phyloP scores from a whole-genome alignment of 768 basidiomycete species.

The Tylopilus balloui region DNA sequence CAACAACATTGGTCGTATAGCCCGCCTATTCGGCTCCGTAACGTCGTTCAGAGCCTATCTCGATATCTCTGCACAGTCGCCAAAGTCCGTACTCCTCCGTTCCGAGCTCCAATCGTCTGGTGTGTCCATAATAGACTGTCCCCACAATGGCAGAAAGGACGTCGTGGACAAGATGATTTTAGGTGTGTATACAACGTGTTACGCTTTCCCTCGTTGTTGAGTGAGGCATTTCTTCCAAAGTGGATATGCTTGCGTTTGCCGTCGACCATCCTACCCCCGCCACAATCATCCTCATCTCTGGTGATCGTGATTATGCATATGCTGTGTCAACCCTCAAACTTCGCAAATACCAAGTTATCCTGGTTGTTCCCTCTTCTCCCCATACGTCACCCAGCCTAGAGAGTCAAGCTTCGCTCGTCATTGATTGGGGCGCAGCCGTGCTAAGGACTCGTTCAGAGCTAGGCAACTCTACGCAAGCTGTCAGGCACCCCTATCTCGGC shows the following conservation, averaged over 20 bases:
- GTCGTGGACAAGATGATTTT: constrained; percentile 49
- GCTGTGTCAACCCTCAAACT: constrained; percentile 54
- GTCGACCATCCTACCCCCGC: constrained; percentile 52
- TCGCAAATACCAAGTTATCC: constrained; percentile 48
- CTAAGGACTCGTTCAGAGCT: constrained; percentile 30
- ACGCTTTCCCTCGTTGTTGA: neutral
- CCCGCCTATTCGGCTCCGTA: constrained; percentile 44
- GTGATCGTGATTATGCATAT: constrained; percentile 65
- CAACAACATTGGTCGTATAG: constrained; percentile 41
- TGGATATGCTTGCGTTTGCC: constrained; percentile 65
- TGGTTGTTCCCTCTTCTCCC: constrained; percentile 41
- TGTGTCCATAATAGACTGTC: constrained; percentile 37
- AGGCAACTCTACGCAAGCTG: neutral
- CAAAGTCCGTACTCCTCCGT: constrained; percentile 33
- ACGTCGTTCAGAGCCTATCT: constrained; percentile 52
- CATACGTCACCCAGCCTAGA: constrained; percentile 43
- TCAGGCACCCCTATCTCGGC: constrained; percentile 28
- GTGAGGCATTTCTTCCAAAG: constrained; percentile 31
- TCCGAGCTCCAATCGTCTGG: constrained; percentile 45
- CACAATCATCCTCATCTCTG: constrained; percentile 60
- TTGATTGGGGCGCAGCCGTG: constrained; percentile 47
- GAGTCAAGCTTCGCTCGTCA: constrained; percentile 47
- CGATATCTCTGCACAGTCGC: constrained; percentile 38
- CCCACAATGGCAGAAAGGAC: constrained; percentile 31
- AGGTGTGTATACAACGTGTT: constrained; percentile 23